Conservation (phyloP, 768 basidiomycete genomes). For the Boletus vinaceobasis region DNA sequence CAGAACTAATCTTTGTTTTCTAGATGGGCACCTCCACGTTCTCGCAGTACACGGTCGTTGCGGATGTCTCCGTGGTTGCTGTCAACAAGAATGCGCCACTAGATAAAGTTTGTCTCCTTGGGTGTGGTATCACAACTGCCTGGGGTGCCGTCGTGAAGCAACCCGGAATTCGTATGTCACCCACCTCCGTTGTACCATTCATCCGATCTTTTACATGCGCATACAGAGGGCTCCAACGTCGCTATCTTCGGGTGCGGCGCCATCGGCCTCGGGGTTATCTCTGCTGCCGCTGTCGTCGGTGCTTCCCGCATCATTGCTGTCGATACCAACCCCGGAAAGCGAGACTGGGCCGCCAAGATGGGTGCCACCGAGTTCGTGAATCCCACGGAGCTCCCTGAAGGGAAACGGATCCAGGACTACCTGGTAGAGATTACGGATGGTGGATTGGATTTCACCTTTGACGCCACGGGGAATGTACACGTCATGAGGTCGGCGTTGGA, state of each 20-base stretch:
- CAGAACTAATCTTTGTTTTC: not conserved
- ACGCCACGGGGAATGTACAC: constrained; percentile 92
- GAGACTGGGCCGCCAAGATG: constrained; percentile 86
- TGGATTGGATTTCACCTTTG: constrained; percentile 95
- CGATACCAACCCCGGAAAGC: constrained; percentile 85
- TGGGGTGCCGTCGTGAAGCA: constrained; percentile 96
- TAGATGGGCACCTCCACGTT: constrained; percentile 99
- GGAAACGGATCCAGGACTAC: constrained; percentile 83
- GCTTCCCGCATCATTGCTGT: constrained; percentile 90
- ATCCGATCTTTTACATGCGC: not conserved
- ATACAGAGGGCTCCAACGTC: constrained; percentile 74
- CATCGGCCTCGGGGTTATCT: constrained; percentile 90
- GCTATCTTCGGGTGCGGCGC: constrained; percentile 97
- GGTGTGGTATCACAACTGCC: constrained; percentile 97
- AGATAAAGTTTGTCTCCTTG: constrained; percentile 95
- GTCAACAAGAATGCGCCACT: constrained; percentile 84
- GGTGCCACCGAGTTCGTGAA: constrained; percentile 96
- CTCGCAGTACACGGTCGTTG: constrained; percentile 99
- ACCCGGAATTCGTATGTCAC: constrained; percentile 68
- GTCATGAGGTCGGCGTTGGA: constrained; percentile 96
- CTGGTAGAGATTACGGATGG: constrained; percentile 94
- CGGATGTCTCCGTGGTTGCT: constrained; percentile 93
- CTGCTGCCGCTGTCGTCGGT: constrained; percentile 72
- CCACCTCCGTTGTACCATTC: not conserved
- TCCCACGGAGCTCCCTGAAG: constrained; percentile 67